These are phyloP conservation scores for Crepidotus variabilis DNA, from an alignment of 768 basidiomycete species.

Conservation along the genomic window DNA sequence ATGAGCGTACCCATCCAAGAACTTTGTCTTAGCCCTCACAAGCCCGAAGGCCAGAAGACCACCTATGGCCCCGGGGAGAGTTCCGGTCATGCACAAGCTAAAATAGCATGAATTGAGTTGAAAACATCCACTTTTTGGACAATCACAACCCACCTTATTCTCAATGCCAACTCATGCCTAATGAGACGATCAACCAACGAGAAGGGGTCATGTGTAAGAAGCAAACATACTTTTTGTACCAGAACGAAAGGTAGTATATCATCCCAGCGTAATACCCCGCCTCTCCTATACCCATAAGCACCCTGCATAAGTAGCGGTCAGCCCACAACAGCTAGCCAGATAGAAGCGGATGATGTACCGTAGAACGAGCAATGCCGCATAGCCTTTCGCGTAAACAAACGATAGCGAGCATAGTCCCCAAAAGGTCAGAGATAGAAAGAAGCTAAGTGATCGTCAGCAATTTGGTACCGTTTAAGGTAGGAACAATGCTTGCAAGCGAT, in stretches of 20 bases:
- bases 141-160: slow-evolving; percentile 35
- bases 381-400: slow-evolving; percentile 52
- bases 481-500: slow-evolving; percentile 40
- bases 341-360: slow-evolving; percentile 26
- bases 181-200: not conserved
- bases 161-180: slow-evolving; percentile 47
- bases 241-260: slow-evolving; percentile 61
- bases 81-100: slow-evolving; percentile 57
- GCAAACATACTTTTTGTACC: slow-evolving; percentile 39
- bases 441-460: slow-evolving; percentile 26
- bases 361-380: slow-evolving; percentile 41
- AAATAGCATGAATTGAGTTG: not conserved
- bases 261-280: slow-evolving; percentile 59
- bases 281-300: slow-evolving; percentile 57
- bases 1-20: slow-evolving; percentile 14
- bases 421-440: slow-evolving; percentile 48
- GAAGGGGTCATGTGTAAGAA: not conserved
- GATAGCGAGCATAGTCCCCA: slow-evolving; percentile 55
- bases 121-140: not conserved
- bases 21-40: slow-evolving; percentile 45
- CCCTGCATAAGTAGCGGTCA: slow-evolving; percentile 25
- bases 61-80: slow-evolving; percentile 52
- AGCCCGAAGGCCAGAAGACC: slow-evolving; percentile 56
- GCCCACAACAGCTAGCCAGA: not conserved
- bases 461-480: not conserved